A percentile compares a stretch with the other conserved stretches of the same genome.
These are phyloP conservation scores for Neofusicoccum ribis DNA, from an alignment of 2,329 filamentous ascomycete species.

Conservation along the genomic window DNA sequence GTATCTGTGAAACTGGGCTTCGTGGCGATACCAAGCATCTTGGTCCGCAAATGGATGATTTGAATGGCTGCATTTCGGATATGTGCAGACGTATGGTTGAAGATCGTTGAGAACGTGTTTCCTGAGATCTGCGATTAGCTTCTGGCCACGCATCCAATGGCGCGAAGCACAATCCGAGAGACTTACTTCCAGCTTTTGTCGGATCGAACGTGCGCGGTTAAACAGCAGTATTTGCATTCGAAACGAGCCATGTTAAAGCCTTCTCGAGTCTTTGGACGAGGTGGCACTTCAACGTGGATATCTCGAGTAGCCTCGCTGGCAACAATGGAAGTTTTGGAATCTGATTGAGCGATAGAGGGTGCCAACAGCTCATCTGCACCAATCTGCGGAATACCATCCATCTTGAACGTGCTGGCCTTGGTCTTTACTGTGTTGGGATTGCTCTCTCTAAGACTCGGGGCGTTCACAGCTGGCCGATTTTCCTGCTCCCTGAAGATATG, in stretches of 20 bases:
- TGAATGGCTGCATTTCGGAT: conserved; percentile 8
- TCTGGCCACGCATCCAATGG: background rate
- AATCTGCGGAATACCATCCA: background rate
- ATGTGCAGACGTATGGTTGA: conserved; percentile 22
- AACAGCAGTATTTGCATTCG: background rate
- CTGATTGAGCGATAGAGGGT: background rate
- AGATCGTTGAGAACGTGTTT: conserved; percentile 22
- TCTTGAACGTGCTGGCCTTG: background rate
- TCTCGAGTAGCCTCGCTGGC: background rate
- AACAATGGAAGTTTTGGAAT: background rate
- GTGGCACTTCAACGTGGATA: background rate
- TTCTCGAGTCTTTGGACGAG: background rate
- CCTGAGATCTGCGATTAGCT: background rate
- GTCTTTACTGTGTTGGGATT: background rate
- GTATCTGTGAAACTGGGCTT: conserved; percentile 20
- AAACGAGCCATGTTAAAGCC: background rate
- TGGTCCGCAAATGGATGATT: conserved; percentile 16
- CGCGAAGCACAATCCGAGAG: background rate
- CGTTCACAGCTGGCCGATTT: background rate
- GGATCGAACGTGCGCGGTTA: background rate
- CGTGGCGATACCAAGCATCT: conserved; percentile 21
- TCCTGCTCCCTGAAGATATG: background rate
- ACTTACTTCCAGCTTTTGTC: conserved; percentile 1
- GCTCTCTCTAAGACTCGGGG: background rate
- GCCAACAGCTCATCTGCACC: background rate